phyloP scores from a whole-genome alignment of 129 eudicot genomes.

The Sambucus nigra region DNA sequence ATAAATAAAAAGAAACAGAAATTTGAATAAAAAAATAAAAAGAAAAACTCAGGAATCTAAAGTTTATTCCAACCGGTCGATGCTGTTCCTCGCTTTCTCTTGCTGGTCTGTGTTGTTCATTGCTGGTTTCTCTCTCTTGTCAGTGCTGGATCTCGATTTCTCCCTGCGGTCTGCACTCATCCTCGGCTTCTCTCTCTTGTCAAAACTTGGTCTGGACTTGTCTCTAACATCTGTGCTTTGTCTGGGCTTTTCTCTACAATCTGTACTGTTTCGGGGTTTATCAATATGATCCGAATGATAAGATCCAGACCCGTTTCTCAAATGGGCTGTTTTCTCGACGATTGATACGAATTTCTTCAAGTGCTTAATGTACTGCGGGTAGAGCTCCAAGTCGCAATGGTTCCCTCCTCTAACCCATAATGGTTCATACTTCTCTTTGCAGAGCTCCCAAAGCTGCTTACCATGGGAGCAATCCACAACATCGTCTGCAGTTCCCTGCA shows the following conservation, averaged over 20 bases:
- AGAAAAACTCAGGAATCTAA: conserved; percentile 11
- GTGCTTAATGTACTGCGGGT: conserved; percentile 81
- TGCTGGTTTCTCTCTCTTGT: conserved; percentile 47
- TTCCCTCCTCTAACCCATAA: conserved; percentile 92
- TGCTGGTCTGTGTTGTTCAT: conserved; percentile 61
- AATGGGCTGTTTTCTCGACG: conserved; percentile 49
- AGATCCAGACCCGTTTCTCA: conserved; percentile 27
- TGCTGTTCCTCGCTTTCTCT: conserved; percentile 87
- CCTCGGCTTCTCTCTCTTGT: conserved; percentile 56
- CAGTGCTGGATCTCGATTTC: conserved; percentile 62
- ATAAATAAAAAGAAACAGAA: not conserved
- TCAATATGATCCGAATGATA: conserved; percentile 26
- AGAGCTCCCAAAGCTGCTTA: conserved; percentile 84
- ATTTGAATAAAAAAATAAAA: not conserved
- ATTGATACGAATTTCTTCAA: conserved; percentile 77
- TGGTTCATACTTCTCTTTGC: conserved; percentile 90
- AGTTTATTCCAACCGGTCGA: conserved; percentile 76
- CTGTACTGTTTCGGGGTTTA: conserved; percentile 46
- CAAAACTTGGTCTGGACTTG: conserved; percentile 49
- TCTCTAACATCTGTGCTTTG: conserved; percentile 51
- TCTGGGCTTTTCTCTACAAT: conserved; percentile 50
- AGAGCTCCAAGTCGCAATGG: conserved; percentile 93
- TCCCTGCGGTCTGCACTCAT: conserved; percentile 50
- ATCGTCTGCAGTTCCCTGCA: conserved; percentile 94
- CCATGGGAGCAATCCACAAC: conserved; percentile 95